Base-by-base conservation (phyloP, 2,329 filamentous ascomycete genomes). In the Tricladium varicosporioides region DNA sequence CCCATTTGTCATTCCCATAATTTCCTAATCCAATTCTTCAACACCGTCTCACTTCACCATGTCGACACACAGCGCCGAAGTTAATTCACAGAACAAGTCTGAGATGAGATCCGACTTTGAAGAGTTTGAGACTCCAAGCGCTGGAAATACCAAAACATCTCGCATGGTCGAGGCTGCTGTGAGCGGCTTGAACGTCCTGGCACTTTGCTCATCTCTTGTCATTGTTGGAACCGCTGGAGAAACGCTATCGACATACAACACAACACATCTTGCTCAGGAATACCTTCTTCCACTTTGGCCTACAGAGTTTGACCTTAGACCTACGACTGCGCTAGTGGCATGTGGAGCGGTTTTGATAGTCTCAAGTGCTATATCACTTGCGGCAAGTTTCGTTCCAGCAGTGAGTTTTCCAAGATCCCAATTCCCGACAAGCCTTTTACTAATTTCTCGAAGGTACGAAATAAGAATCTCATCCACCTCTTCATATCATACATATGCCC, bases 261-360 rank as follows among this genome's bases (percentile, higher is more conserved):
- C 72, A 27, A 86, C 84, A 1, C 75, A 79, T 14, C 65, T 78
- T 0, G 67, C 68, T 15, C 72, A 75, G n/a, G 74, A 77, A 47
- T 80, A 75, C 64, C 64, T 79, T 18, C 74, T 86, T 15, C 74
- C 82, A 0, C 66, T 86, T 49, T 87, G 84, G 84, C 84, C 84
- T 0, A 70, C 74, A 13, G 70, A 78, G 31, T 82, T 86, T 65
- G 78, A 86, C 66, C 67, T 83, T 33, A 75, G 80, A 48, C 83
- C 83, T 2, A 82, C 80, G 2, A 71, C 81, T 31, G 80, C 82
- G 8, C 73, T 85, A 22, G 75, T 85, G 15, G 76, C 74, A 22
- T 79, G 79, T 40, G 77, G 81, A 51, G 70, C 73, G 33, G 70
- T 86, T 47, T 75, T 85, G 8, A 68, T 79, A 5, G 53, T 81